Base-by-base conservation (phyloP, 257 asterid genomes). In the Solanum stenotomum region DNA sequence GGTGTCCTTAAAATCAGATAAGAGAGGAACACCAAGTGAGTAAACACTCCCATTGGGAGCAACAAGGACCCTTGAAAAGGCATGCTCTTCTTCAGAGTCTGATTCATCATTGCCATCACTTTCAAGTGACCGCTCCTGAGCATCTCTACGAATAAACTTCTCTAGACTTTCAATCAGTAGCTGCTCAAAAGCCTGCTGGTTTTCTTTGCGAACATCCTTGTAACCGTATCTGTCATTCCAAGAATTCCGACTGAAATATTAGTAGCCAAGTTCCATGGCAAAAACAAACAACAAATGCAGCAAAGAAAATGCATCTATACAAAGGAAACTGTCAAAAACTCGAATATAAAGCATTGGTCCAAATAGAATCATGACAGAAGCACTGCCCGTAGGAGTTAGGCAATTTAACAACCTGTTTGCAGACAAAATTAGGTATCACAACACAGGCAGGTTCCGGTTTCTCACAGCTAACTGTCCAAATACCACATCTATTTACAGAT, bases 161-260 rank as follows among this genome's bases (percentile, higher is more conserved):
- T 96, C 98, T 20, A 97, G 98, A 89, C 95, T 93, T 90, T 97
- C 99, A 33, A 97, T 95, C 91, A 96, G 93, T 91, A 96, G 91
- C 92, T 97, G 98, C 94, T 97, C 99, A 75, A 97, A 96, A 34
- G 90, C 92, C 92, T 94, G 98, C 93, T 94, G 98, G 91, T 92
- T 94, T 93, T 96, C 99, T 91, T 96, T 96, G 87, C 95, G 98
- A 71, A 90, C 95, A 87, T 97, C 99, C 94, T 96, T 97, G 98
- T 97, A 97, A 35, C 99, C 99, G 33, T 97, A 97, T 89, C 99
- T 97, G 94, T 92, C 84, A 77, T 63, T 46, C 61, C 65, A 65
- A 67, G 61, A 65, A 22, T 46, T 44, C 3, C 74, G 46, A 49
- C 40, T 14, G 7, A 86, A 33, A 27, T 68, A 76, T 71, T 71